Base-by-base conservation (phyloP, 225 moss, liverwort and hornwort species). In the Sphagnum tenellum region DNA sequence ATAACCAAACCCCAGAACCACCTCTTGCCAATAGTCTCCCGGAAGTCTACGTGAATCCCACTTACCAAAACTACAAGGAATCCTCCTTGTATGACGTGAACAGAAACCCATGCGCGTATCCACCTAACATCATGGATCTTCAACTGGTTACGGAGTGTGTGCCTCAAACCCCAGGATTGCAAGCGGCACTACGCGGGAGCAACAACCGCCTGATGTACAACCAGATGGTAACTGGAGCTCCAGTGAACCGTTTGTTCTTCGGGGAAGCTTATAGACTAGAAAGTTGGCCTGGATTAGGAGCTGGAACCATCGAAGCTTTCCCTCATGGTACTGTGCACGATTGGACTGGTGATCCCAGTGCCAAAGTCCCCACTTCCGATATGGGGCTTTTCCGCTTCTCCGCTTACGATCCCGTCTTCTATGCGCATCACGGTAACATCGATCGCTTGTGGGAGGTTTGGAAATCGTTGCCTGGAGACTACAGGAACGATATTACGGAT, bases 251-350 rank as follows among this genome's bases (percentile, higher is more conserved):
- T 3, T 76, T 82, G 0, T 79, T 82, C 69, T 79, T 76, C 47
- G 82, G 82, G 47, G 59, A 71, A 11, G 44, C 76, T 1, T 69
- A 68, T 12, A 49, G 82, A 45, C 74, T 67, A 10, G 74, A 76
- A 0, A 49, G 57, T 55, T 2, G 8, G 0, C 73, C 75, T 3
- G 71, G 69, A 2, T 0, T 4, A 56, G 76, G 76, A 2, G 79
- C 76, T 0, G 82, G 89, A 0, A 76, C 71, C 8, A 9, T 89
- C 12, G 91, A 92, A 57, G 65, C 64, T 46, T 3, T 81, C 2
- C 78, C 83, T 2, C 92, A 92, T 50, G 84, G 80, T 0, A 51
- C 60, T 9, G 77, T 83, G 5, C 92, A 92, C 54, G 56, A 75
- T 13, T 83, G 89, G 51, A 79, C 77, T 0, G 86, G 81, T 0